phyloP scores from a whole-genome alignment of 2,329 filamentous ascomycete species.

The Fusarium fracticaudum region DNA sequence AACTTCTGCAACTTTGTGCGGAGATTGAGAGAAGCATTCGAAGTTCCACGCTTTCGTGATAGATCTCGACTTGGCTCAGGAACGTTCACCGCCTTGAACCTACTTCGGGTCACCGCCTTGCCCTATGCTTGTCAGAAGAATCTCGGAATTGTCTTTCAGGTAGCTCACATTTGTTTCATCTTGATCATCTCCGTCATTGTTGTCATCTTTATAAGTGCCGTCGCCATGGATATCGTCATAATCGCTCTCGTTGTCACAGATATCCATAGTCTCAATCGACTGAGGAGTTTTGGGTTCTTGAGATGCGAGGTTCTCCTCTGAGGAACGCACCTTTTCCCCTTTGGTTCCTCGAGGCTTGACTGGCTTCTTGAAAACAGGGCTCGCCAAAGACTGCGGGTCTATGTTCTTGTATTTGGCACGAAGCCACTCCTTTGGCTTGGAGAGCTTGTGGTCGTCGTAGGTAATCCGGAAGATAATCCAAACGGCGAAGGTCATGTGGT shows the following conservation, averaged over 20 bases:
- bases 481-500: not conserved
- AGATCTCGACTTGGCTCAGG: not conserved
- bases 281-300: not conserved
- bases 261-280: not conserved
- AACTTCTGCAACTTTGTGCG: not conserved
- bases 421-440: not conserved
- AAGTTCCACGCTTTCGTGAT: not conserved
- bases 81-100: not conserved
- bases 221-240: not conserved
- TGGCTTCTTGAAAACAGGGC: not conserved
- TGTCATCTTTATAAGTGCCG: not conserved
- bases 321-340: accelerated
- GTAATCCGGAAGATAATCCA: not conserved
- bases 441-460: not conserved
- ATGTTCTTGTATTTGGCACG: not conserved
- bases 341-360: accelerated
- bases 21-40: not conserved
- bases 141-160: not conserved
- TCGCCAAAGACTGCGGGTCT: not conserved
- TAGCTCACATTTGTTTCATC: not conserved
- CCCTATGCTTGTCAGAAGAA: not conserved
- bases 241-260: not conserved
- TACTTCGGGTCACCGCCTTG: not conserved
- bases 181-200: not conserved
- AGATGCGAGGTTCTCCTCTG: not conserved